Evolutionary conservation across 495 filamentous ascomycete genomes (phyloP), one percentile per base, ranked within the genome.

Genomic region (Antarctomyces pellizariae): DNA sequence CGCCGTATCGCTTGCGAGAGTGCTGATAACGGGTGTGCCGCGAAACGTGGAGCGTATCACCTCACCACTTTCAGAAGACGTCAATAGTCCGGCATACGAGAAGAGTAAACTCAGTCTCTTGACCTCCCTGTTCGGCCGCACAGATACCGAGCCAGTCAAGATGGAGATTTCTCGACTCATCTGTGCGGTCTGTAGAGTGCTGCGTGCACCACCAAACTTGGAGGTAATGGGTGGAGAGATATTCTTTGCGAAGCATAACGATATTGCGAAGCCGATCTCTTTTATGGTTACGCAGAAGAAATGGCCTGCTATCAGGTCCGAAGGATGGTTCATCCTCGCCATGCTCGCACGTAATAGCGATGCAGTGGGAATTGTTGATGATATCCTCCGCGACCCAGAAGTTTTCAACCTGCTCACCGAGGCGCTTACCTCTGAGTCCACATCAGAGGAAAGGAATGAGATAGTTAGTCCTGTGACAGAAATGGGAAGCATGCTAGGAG

Each of bases 261-360:
- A 53, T 22, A 38, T 80, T 14, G 46, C 57, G 2, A 44, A 53
- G 14, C 57, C 67, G 4, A 39, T 86, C 3, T 47, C 56, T 30
- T 57, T 55, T 25, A 68, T 83, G 48, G 52, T 72, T 18, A 59
- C 55, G 4, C 75, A 82, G 31, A 53, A 52, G 2, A 68, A 71
- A 37, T 80, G 70, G 53, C 68, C 73, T 0, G 56, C 68, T 13
- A 53, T 84, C 9, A 57, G 68, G 5, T 67, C 67, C 32, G 75
- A 86, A 42, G 67, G 66, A 0, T 66, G 73, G 52, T 79, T 83
- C 41, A 66, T 69, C 2, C 50, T 83, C 9, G 75, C 75, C 2
- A 48, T 83, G 16, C 73, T 84, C 61, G 60, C 64, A 12, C 46
- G 57, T 5, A 42, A 45, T 3, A 14, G 27, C 1, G 46, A 56